Conservation (phyloP, 1,284 basidiomycete species). For the Athelia psychrophila region DNA sequence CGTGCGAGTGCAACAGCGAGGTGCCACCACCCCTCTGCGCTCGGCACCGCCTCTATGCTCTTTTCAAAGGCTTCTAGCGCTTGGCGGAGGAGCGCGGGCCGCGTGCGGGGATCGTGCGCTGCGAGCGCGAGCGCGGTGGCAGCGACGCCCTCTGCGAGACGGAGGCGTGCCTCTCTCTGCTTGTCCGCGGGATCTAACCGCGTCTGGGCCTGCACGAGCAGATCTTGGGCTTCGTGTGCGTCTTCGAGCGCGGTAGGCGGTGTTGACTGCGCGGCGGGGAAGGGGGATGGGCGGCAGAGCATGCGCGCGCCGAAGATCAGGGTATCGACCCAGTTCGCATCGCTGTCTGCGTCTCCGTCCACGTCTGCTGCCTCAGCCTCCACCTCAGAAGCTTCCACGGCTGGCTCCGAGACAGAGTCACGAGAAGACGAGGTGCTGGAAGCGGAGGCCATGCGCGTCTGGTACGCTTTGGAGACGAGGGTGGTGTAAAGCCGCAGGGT, state of each 20-base stretch:
- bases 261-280: neutral
- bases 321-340: conserved; percentile 67
- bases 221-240: conserved; percentile 54
- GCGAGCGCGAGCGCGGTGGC: conserved; percentile 51
- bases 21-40: conserved; percentile 72
- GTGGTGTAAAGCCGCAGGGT: conserved; percentile 83
- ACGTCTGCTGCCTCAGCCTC: conserved; percentile 27
- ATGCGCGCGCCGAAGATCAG: conserved; percentile 75
- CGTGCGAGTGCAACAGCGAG: conserved; percentile 77
- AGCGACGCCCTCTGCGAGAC: conserved; percentile 69
- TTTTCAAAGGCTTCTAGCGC: conserved; percentile 58
- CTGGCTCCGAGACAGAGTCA: no score
- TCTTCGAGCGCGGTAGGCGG: conserved; percentile 42
- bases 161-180: conserved; percentile 50
- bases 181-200: conserved; percentile 45
- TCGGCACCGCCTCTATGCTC: conserved; percentile 54
- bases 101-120: conserved; percentile 67
- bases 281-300: conserved; percentile 45
- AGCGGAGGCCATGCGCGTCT: conserved; percentile 35
- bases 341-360: conserved; percentile 52
- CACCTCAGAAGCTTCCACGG: no score
- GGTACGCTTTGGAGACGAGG: conserved; percentile 75
- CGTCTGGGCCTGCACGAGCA: conserved; percentile 54
- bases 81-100: conserved; percentile 54
- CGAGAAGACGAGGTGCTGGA: no score